A percentile compares a stretch with the other conserved stretches of the same genome.
phyloP scores from a whole-genome alignment of 306 rosid genomes.

The Pueraria montana region DNA sequence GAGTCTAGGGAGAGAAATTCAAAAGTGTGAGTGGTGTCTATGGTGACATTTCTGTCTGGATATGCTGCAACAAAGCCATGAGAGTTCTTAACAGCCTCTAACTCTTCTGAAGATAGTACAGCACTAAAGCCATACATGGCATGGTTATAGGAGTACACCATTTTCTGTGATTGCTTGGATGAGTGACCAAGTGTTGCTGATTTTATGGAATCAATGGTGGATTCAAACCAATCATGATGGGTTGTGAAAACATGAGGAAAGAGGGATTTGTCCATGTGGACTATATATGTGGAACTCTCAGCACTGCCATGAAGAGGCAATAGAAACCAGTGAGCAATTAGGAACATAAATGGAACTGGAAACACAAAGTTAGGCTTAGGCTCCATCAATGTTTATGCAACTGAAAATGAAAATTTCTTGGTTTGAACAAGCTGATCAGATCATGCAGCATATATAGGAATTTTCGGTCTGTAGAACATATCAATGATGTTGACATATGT shows the following conservation, averaged over 20 bases:
- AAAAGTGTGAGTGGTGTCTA: slow-evolving; percentile 54
- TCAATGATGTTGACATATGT: slow-evolving; percentile 35
- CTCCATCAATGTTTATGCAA: slow-evolving; percentile 29
- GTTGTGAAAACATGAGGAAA: slow-evolving; percentile 41
- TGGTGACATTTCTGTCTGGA: slow-evolving; percentile 6
- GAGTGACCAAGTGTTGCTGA: neutral
- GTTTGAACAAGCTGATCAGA: slow-evolving; percentile 8
- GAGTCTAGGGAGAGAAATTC: slow-evolving; percentile 45
- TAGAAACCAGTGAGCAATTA: slow-evolving; percentile 21
- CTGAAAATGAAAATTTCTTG: neutral
- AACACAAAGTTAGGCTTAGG: neutral
- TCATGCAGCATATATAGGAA: slow-evolving; percentile 23
- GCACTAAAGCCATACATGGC: slow-evolving; percentile 53
- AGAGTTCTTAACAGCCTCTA: slow-evolving; percentile 29
- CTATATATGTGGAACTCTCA: slow-evolving; percentile 45
- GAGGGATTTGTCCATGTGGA: slow-evolving; percentile 48
- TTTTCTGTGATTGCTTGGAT: neutral
- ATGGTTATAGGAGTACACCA: slow-evolving; percentile 38
- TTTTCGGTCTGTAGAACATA: neutral
- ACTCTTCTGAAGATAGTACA: slow-evolving; percentile 37
- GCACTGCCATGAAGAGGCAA: slow-evolving; percentile 23
- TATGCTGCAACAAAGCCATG: slow-evolving; percentile 47
- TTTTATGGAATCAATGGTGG: slow-evolving; percentile 41
- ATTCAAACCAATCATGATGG: slow-evolving; percentile 44
- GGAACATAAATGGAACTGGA: slow-evolving; percentile 9